phyloP scores from a whole-genome alignment of 495 filamentous ascomycete genomes.

The Apodospora peruviana region DNA sequence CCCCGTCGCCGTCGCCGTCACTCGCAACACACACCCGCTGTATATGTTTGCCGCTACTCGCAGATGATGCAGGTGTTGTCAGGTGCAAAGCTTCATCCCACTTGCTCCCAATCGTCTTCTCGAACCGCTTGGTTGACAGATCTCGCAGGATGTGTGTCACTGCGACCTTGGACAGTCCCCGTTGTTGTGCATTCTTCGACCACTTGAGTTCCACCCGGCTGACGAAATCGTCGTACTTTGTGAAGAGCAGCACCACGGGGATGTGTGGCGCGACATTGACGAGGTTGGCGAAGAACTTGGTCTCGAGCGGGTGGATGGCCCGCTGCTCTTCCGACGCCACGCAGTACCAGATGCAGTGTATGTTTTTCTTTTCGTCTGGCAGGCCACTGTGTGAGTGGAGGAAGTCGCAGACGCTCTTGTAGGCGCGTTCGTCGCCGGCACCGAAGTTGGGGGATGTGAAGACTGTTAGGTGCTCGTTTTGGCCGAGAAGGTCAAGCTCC shows the following conservation, averaged over 20 bases:
- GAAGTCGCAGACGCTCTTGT: slow-evolving; percentile 14
- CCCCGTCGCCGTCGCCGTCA: slow-evolving; percentile 8
- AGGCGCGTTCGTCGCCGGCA: slow-evolving; percentile 6
- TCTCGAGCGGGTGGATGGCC: slow-evolving; percentile 10
- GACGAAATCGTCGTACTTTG: slow-evolving; percentile 27
- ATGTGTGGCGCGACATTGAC: slow-evolving; percentile 8
- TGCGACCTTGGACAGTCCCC: slow-evolving; percentile 19
- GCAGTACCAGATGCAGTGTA: slow-evolving; percentile 30
- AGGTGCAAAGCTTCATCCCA: slow-evolving; percentile 14
- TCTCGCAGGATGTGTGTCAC: slow-evolving; percentile 22
- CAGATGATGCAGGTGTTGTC: background rate
- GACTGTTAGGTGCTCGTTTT: slow-evolving; percentile 19
- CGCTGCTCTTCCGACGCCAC: slow-evolving; percentile 18
- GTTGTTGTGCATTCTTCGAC: slow-evolving; percentile 13
- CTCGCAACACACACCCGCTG: slow-evolving; percentile 18
- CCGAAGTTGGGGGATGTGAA: slow-evolving; percentile 20
- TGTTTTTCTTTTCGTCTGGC: slow-evolving; percentile 7
- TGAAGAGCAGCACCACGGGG: slow-evolving; percentile 19
- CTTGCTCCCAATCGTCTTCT: slow-evolving; percentile 13
- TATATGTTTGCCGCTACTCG: background rate
- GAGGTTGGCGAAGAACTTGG: slow-evolving; percentile 15
- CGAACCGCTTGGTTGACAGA: slow-evolving; percentile 16
- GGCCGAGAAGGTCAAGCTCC: slow-evolving; percentile 16
- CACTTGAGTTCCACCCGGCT: slow-evolving; percentile 18
- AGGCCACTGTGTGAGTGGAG: background rate